Percentiles rank a stretch among this genome's conserved stretches.
These are phyloP conservation scores for Aspergillus luchuensis DNA, from an alignment of 2,329 filamentous ascomycete genomes.

Conservation along the genomic window DNA sequence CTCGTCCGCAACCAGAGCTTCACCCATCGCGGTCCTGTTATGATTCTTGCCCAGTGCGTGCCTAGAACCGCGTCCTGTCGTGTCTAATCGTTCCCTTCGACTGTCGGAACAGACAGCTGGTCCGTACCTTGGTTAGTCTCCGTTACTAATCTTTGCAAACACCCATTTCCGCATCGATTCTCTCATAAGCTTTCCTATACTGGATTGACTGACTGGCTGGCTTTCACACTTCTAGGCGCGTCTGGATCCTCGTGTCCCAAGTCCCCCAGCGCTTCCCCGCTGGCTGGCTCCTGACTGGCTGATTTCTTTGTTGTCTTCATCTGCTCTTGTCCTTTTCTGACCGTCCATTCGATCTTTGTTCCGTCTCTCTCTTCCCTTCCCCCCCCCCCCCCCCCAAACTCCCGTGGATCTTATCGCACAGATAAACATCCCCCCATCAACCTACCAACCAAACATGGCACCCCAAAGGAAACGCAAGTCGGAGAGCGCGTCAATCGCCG, in stretches of 20 bases:
- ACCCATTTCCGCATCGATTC: not conserved
- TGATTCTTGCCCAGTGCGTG: not conserved
- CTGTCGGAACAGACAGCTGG: not conserved
- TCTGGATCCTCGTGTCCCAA: conserved; percentile 13
- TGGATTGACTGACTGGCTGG: conserved; percentile 2
- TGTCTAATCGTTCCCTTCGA: not conserved
- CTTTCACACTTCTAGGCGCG: conserved; percentile 13
- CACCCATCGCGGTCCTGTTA: not conserved
- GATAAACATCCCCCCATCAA: conserved; percentile 6
- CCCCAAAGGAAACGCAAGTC: conserved; percentile 32
- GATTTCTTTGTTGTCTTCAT: not conserved
- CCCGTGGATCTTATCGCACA: conserved; percentile 1
- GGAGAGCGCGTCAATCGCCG: conserved; percentile 22
- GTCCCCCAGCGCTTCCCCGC: conserved; percentile 2
- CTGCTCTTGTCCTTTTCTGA: conserved; percentile 8
- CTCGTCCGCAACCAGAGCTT: conserved; percentile 11
- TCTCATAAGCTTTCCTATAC: not conserved
- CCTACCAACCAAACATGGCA: conserved; percentile 12
- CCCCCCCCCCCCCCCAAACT: conserved; percentile 1
- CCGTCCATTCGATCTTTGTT: conserved; percentile 3
- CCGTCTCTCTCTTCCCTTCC: not conserved
- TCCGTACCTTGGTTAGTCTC: not conserved
- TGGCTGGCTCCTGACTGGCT: conserved; percentile 13
- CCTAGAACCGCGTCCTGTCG: not conserved
- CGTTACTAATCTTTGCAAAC: not conserved